Evolutionary conservation across 495 filamentous ascomycete species (phyloP).

Genomic region (Sordaria brevicollis): DNA sequence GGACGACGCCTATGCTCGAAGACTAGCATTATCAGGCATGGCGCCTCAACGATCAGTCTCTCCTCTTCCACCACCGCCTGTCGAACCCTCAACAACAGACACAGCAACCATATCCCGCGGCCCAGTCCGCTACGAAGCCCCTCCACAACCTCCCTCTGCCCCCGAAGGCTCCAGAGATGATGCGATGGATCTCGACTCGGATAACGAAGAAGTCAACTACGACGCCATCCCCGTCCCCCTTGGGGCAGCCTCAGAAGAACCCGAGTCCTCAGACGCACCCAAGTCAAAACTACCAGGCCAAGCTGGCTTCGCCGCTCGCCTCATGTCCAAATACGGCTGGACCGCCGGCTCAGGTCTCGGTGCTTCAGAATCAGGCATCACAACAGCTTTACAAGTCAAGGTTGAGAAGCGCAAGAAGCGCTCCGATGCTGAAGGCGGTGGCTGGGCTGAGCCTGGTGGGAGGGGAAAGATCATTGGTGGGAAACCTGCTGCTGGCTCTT

Average conservation of each 20-base stretch:
- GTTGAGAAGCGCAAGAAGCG: slow-evolving; percentile 73
- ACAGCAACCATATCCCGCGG: slow-evolving; percentile 64
- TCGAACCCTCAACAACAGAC: slow-evolving; percentile 31
- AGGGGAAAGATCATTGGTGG: slow-evolving; percentile 75
- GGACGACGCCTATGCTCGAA: slow-evolving; percentile 62
- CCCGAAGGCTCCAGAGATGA: slow-evolving; percentile 18
- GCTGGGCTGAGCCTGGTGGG: slow-evolving; percentile 56
- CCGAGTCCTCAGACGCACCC: slow-evolving; percentile 9
- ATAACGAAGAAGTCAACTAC: slow-evolving; percentile 35
- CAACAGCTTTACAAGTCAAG: slow-evolving; percentile 69
- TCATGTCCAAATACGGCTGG: slow-evolving; percentile 92
- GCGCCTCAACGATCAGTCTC: slow-evolving; percentile 22
- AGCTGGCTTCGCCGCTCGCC: slow-evolving; percentile 67
- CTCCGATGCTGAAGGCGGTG: slow-evolving; percentile 68
- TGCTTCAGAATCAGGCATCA: slow-evolving; percentile 67
- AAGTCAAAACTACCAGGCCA: slow-evolving; percentile 68
- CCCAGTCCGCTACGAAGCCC: slow-evolving; percentile 72
- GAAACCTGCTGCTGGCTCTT: slow-evolving; percentile 15
- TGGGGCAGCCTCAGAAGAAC: not conserved
- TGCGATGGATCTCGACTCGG: slow-evolving; percentile 42
- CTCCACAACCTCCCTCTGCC: slow-evolving; percentile 36
- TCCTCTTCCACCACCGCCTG: slow-evolving; percentile 38
- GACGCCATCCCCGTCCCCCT: slow-evolving; percentile 16
- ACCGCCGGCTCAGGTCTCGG: slow-evolving; percentile 79
- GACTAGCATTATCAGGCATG: slow-evolving; percentile 43